Evolutionary conservation across 208 protist genomes (phyloP).

Genomic region (Leishmania braziliensis): DNA sequence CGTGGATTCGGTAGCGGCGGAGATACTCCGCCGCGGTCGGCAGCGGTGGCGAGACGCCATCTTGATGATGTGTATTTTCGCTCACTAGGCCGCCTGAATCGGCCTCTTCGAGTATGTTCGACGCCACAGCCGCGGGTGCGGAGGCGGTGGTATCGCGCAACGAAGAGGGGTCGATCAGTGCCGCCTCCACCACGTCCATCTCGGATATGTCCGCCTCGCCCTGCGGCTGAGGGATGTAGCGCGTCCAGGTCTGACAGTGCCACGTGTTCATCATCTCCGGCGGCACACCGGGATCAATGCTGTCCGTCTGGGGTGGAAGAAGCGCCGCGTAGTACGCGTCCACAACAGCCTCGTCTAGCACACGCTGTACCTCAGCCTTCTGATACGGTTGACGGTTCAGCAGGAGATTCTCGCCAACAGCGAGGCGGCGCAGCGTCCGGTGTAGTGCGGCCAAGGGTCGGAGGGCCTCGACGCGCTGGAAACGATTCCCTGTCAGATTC

Average conservation of each 20-base stretch:
- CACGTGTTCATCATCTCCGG: conserved; percentile 12
- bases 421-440: conserved; percentile 62
- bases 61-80: not conserved
- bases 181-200: not conserved
- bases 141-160: conserved; percentile 7
- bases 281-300: not conserved
- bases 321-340: conserved; percentile 56
- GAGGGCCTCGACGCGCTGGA: conserved; percentile 44
- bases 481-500: conserved; percentile 64
- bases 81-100: not conserved
- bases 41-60: conserved; percentile 5
- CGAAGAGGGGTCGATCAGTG: conserved; percentile 2
- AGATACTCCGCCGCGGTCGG: conserved; percentile 17
- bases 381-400: conserved; percentile 24
- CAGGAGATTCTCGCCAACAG: conserved; percentile 69
- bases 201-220: conserved; percentile 22
- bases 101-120: not conserved
- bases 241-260: conserved; percentile 25
- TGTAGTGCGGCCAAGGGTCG: conserved; percentile 61
- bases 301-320: not conserved
- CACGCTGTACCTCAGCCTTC: conserved; percentile 28
- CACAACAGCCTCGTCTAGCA: conserved; percentile 62
- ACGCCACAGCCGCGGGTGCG: not conserved
- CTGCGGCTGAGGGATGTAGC: conserved; percentile 17
- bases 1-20: conserved; percentile 16